phyloP scores from a whole-genome alignment of 208 protist genomes.

The Leishmania turanica region DNA sequence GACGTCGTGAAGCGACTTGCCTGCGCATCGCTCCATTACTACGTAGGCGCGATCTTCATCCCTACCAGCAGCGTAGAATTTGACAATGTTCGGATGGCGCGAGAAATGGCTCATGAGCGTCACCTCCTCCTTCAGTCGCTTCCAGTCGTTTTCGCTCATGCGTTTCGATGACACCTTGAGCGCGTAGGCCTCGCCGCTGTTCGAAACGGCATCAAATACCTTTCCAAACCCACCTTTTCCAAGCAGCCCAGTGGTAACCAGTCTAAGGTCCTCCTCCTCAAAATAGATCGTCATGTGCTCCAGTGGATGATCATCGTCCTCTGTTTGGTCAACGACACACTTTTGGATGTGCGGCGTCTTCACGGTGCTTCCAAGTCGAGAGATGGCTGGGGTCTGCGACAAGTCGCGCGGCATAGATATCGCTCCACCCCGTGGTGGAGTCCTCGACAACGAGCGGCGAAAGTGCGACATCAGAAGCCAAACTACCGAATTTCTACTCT shows the following conservation, averaged over 20 bases:
- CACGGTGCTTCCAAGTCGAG: slow-evolving; percentile 57
- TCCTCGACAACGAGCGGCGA: slow-evolving; percentile 10
- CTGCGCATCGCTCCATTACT: slow-evolving; percentile 86
- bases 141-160: slow-evolving; percentile 84
- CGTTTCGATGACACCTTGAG: slow-evolving; percentile 87
- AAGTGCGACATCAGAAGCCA: slow-evolving; percentile 13
- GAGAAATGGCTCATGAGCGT: slow-evolving; percentile 88
- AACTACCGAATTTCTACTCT: not conserved
- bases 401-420: slow-evolving; percentile 75
- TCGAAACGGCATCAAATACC: slow-evolving; percentile 75
- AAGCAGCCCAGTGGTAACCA: slow-evolving; percentile 70
- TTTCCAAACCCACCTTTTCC: slow-evolving; percentile 89
- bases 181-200: slow-evolving; percentile 77
- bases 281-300: slow-evolving; percentile 79
- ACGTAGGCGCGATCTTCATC: slow-evolving; percentile 83
- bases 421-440: slow-evolving; percentile 26
- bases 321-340: slow-evolving; percentile 46
- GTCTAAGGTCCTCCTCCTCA: slow-evolving; percentile 64
- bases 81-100: slow-evolving; percentile 87
- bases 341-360: slow-evolving; percentile 78
- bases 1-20: slow-evolving; percentile 77
- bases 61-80: slow-evolving; percentile 72
- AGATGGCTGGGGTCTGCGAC: slow-evolving; percentile 73
- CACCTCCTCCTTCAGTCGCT: slow-evolving; percentile 83
- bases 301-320: slow-evolving; percentile 59